Base-by-base conservation (phyloP, 2,329 filamentous ascomycete genomes). In the Harringtonia aguacate region DNA sequence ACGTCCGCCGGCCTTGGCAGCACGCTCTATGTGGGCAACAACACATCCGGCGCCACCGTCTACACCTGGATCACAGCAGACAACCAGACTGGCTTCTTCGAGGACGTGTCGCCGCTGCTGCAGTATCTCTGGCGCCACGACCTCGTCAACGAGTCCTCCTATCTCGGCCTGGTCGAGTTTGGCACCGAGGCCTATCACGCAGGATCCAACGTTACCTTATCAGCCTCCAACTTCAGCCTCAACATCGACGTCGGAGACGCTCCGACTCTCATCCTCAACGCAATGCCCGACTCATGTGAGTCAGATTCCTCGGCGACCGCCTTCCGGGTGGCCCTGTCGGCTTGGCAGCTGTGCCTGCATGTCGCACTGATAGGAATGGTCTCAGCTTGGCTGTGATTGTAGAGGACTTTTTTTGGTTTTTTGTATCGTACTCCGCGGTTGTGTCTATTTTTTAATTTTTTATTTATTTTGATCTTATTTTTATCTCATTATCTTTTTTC, bases 91-190 rank as follows among this genome's bases (percentile, higher is more conserved):
- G 18, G n/a, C 10, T 45, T 45, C 15, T 21, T 24, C 8, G 18
- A 41, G 15, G 43, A 45, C 4, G 17, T 45, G 7, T 45, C 43
- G 27, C 43, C 43, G 12, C n/a, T 45, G n/a, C 13, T 45, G 38
- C 43, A 45, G 20, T 45, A 45, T 14, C 39, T 45, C 2, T 45
- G 43, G 43, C 43, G 43, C 10, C 24, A 45, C 21, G n/a, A 15
- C 4, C 28, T 45, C 8, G 21, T 45, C 6, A 13, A 18, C 15
- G 8, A 18, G 5, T 10, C n/a, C n/a, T 8, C 18, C 7, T 18
- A 27, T 21, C 27, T 45, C 8, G 43, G 43, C 13, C 18, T 45
- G 2, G 27, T 45, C 17, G 33, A 45, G 28, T 37, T 41, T n/a
- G 43, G 43, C 5, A 33, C 38, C 3, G 43, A 45, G 28, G 38